Conservation (phyloP, 805 yeast species). For the Babjeviella inositovora region DNA sequence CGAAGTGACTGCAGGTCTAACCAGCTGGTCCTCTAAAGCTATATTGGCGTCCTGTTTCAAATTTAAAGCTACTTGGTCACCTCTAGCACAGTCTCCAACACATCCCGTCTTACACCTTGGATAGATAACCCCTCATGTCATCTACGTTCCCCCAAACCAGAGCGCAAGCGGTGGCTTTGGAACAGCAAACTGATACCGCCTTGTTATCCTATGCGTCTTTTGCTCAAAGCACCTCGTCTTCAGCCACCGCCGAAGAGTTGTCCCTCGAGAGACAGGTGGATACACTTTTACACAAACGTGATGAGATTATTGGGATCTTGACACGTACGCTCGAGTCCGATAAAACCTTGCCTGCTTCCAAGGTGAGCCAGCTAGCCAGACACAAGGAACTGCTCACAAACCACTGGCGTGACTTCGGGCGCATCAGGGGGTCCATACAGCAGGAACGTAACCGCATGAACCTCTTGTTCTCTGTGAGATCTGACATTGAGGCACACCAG, state of each 20-base stretch:
- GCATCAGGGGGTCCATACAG: constrained; percentile 38
- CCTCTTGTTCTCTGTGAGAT: constrained; percentile 57
- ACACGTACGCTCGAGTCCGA: constrained; percentile 39
- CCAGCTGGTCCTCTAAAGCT: too few species aligned
- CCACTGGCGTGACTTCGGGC: constrained; percentile 44
- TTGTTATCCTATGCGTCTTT: constrained; percentile 37
- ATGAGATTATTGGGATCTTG: constrained; percentile 32
- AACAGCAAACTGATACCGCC: constrained; percentile 45
- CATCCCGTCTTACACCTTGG: too few species aligned
- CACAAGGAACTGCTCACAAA: constrained; percentile 66
- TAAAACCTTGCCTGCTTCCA: constrained; percentile 47
- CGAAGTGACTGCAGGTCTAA: too few species aligned
- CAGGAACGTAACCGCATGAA: constrained; percentile 71
- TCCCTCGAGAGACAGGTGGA: constrained; percentile 31
- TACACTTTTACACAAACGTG: constrained; percentile 30
- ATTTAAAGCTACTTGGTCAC: too few species aligned
- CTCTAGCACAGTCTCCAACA: too few species aligned
- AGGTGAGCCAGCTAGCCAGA: constrained; percentile 67
- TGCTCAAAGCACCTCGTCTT: constrained; percentile 31
- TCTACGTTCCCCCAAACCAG: constrained; percentile 52
- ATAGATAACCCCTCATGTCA: constrained; percentile 7
- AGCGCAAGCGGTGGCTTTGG: constrained; percentile 52
- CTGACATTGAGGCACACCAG: constrained; percentile 63
- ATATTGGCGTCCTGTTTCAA: too few species aligned
- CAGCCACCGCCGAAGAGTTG: constrained; percentile 30